Base-by-base conservation (phyloP, 176 grass and related monocot species). In the Avena atlantica region DNA sequence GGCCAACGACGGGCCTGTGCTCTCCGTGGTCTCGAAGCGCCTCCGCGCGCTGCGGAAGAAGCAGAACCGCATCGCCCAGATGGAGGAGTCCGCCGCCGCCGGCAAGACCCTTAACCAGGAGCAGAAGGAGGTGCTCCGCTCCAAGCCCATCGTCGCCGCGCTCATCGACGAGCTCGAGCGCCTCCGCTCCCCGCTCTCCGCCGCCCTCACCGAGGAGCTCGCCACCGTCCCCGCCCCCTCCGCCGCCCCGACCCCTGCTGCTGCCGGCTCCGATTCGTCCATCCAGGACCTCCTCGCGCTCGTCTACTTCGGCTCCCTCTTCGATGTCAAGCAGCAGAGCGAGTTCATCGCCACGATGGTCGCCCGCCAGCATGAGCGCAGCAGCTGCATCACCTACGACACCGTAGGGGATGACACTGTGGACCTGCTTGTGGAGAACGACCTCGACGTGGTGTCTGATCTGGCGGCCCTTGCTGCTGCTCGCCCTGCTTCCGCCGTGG, bases 61-160 rank as follows among this genome's bases (percentile, higher is more conserved):
- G 90, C 53, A 89, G 85, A 98, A 98, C 79, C 97, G 97, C 70
- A 98, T 98, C 87, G 20, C 89, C 36, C 97, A 96, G 84, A 98
- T 93, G 97, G 97, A 98, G 90, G 97, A 96, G 83, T 84, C 91
- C 10, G 52, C 89, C 85, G 90, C 93, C 71, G 83, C 79, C 44
- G 97, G 97, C 1, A 98, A 90, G 89, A 55, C 63, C n/a, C 92
- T 98, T 1, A 96, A 98, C 85, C 89, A 76, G 47, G 97, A 98
- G 85, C 97, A 98, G 84, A 92, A 98, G 87, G 97, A 96, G 66
- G 94, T 98, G 21, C 92, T 98, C 67, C 94, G 92, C n/a, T 96
- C 97, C 82, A 98, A 98, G 77, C 57, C 97, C 45, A 60, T 89
- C 47, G 87, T 98, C 79, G 31, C 74, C 31, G 88, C 92, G 37